phyloP scores from a whole-genome alignment of 2,329 filamentous ascomycete species.

The Cladosporium sphaerospermum region DNA sequence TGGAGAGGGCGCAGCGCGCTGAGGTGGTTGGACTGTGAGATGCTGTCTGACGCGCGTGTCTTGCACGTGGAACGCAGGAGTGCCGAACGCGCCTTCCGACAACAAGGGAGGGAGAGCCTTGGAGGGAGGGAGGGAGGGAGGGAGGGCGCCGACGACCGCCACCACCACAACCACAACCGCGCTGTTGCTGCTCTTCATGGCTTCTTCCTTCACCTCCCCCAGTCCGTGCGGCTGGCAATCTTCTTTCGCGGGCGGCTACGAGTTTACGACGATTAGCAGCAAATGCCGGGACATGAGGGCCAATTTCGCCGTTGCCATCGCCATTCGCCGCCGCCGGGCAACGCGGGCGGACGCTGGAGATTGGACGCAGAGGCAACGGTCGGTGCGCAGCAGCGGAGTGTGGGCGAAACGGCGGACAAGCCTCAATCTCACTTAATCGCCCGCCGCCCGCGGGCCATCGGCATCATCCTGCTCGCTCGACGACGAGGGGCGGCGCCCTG shows the following conservation, averaged over 20 bases:
- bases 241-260: neutral
- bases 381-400: neutral
- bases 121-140: neutral
- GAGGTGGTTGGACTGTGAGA: slow-evolving; percentile 7
- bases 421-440: neutral
- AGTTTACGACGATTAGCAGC: too few relatives aligned
- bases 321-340: neutral
- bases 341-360: neutral
- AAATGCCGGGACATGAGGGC: neutral
- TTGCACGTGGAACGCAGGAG: slow-evolving; percentile 2
- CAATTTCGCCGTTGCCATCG: neutral
- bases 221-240: neutral
- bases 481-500: neutral
- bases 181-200: too few relatives aligned
- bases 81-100: neutral
- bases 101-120: neutral
- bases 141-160: neutral
- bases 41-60: slow-evolving; percentile 1
- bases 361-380: slow-evolving; percentile 9
- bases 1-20: neutral
- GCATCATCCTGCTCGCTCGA: neutral
- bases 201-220: neutral
- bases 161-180: neutral
- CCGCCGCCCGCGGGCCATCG: slow-evolving; percentile 4
- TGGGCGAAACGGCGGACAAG: slow-evolving; percentile 9